Conservation (phyloP, 176 grass and related monocot species). For the Cenchrus americanus region DNA sequence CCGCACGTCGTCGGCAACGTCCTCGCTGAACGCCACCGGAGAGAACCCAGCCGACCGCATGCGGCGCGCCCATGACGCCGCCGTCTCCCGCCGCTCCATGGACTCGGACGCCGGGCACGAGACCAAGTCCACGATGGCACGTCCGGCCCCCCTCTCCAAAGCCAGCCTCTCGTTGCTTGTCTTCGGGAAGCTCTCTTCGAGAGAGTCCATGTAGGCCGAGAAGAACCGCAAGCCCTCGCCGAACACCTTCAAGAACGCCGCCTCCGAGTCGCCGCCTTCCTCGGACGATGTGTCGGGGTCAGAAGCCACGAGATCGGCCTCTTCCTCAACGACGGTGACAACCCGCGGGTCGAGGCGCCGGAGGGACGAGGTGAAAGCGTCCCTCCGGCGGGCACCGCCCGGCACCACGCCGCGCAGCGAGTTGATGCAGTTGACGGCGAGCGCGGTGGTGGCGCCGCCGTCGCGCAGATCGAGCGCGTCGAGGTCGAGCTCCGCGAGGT, state of each 20-base stretch:
- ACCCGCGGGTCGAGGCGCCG: constrained; percentile 72
- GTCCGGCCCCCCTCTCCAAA: constrained; percentile 77
- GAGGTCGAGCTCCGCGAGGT: constrained; percentile 83
- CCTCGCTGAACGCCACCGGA: constrained; percentile 83
- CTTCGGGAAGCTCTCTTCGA: constrained; percentile 89
- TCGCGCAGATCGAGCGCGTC: constrained; percentile 67
- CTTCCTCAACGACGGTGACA: constrained; percentile 90
- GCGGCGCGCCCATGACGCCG: constrained; percentile 64
- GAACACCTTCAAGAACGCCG: constrained; percentile 84
- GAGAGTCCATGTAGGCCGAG: constrained; percentile 89
- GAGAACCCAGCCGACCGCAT: constrained; percentile 73
- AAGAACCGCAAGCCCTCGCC: constrained; percentile 83
- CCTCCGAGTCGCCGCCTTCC: constrained; percentile 62
- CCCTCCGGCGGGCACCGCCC: constrained; percentile 49
- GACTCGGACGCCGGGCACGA: constrained; percentile 79
- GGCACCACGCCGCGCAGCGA: constrained; percentile 72
- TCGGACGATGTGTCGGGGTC: background rate
- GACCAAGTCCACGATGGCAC: constrained; percentile 82
- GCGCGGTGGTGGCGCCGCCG: constrained; percentile 51
- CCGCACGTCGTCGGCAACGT: constrained; percentile 87
- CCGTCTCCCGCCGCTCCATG: constrained; percentile 78
- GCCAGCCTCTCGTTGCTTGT: constrained; percentile 90
- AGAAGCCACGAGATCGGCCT: constrained; percentile 71
- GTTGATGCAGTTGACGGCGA: constrained; percentile 89
- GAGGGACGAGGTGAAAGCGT: constrained; percentile 57